A percentile compares a stretch with the other conserved stretches of the same genome.
phyloP scores from a whole-genome alignment of 345 rosid species.

The Eucalyptus cladocalyx region DNA sequence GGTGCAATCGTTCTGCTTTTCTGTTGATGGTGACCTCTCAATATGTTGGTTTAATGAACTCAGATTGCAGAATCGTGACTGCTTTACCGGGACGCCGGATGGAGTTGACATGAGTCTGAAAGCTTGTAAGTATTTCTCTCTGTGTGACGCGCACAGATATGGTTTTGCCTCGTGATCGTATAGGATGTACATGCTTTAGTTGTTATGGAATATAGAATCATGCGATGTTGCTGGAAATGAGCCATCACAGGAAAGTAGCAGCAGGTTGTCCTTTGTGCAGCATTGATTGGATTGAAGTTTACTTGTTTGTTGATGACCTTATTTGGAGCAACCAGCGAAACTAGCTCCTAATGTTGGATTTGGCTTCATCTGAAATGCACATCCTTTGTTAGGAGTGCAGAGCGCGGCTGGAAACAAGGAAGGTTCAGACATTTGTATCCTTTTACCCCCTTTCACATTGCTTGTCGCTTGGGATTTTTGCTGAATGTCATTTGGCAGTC shows the following conservation, averaged over 20 bases:
- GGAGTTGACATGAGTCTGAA: background rate
- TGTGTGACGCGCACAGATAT: background rate
- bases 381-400: background rate
- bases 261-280: background rate
- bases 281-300: background rate
- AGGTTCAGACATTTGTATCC: background rate
- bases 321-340: background rate
- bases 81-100: background rate
- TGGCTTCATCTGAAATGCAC: background rate
- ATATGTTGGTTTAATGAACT: background rate
- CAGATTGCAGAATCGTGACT: background rate
- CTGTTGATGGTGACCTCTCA: background rate
- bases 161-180: background rate
- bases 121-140: background rate
- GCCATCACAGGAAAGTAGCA: background rate
- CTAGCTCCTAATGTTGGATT: background rate
- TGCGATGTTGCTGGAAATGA: background rate
- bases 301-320: background rate
- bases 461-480: background rate
- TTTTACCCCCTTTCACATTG: background rate
- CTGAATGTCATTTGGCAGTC: background rate
- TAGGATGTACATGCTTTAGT: background rate
- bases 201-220: background rate
- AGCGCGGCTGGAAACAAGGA: background rate
- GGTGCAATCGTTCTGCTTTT: background rate